phyloP scores from a whole-genome alignment of 331 rosid species.

The Erythrophleum ivorense region DNA sequence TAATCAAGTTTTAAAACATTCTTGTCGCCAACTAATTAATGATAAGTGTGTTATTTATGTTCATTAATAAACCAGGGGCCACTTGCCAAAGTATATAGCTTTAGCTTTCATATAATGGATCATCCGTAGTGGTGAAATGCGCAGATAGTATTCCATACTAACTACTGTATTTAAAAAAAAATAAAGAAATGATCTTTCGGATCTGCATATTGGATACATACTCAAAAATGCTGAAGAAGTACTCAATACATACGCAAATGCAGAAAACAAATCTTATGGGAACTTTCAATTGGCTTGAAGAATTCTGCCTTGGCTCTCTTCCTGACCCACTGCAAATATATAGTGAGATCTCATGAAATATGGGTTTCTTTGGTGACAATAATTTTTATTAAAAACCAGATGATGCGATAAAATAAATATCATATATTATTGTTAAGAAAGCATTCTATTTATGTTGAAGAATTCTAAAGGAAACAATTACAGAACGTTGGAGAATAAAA shows the following conservation, averaged over 20 bases:
- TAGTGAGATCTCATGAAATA: slow-evolving; percentile 24
- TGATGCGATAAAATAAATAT: slow-evolving; percentile 1
- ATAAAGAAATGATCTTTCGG: slow-evolving; percentile 26
- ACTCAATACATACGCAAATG: background rate
- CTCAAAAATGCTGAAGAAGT: slow-evolving; percentile 2
- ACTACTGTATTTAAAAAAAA: slow-evolving; percentile 25
- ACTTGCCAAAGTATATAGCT: background rate
- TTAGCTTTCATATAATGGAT: slow-evolving; percentile 29
- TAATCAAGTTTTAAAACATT: background rate
- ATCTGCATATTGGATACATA: slow-evolving; percentile 29
- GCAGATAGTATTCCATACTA: slow-evolving; percentile 35
- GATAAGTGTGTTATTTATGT: background rate
- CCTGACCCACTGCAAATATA: slow-evolving; percentile 48
- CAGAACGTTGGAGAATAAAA: slow-evolving; percentile 19
- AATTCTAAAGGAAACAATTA: background rate
- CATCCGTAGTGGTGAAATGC: background rate
- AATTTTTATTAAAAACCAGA: background rate
- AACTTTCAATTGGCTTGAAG: slow-evolving; percentile 54
- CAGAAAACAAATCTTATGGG: slow-evolving; percentile 1
- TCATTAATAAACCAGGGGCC: background rate
- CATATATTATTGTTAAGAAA: background rate
- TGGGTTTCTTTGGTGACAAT: slow-evolving; percentile 16
- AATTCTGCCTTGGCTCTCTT: slow-evolving; percentile 48
- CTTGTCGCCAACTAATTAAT: background rate
- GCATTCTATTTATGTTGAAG: background rate